A percentile compares a stretch with the other conserved stretches of the same genome.
Evolutionary conservation across 2,329 filamentous ascomycete species (phyloP).

Genomic region (Neophaeococcomyces mojaviensis): DNA sequence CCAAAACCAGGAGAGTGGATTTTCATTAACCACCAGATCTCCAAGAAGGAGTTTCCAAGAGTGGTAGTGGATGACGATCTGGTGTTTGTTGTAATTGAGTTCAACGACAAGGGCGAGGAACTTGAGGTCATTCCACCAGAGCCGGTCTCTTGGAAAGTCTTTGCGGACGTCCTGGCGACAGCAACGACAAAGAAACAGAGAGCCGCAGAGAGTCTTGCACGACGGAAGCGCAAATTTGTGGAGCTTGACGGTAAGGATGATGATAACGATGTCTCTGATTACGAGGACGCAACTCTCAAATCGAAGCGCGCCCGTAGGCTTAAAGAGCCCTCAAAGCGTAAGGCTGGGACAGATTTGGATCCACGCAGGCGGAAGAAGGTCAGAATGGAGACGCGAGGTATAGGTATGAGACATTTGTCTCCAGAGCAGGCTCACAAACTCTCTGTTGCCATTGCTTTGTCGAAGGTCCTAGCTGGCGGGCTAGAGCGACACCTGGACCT

Average conservation of each 20-base stretch:
- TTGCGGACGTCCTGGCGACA: conserved; percentile 6
- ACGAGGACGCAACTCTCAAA: not conserved
- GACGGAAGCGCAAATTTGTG: not conserved
- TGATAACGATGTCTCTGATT: conserved; percentile 1
- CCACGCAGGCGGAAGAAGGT: not conserved
- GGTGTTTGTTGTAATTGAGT: conserved; percentile 9
- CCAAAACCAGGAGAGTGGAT: conserved; percentile 7
- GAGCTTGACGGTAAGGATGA: conserved; percentile 3
- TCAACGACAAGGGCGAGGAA: conserved; percentile 9
- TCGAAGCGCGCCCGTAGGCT: conserved; percentile 3
- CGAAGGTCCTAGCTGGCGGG: conserved; percentile 40
- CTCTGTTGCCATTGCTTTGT: conserved; percentile 32
- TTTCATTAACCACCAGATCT: conserved; percentile 20
- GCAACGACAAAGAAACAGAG: conserved; percentile 7
- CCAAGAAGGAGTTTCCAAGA: conserved; percentile 9
- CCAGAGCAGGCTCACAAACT: conserved; percentile 9
- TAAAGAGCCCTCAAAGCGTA: conserved; percentile 10
- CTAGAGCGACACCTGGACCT: conserved; percentile 38
- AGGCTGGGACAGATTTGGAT: conserved; percentile 8
- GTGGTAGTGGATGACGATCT: conserved; percentile 3
- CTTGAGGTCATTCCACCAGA: conserved; percentile 12
- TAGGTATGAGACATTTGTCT: conserved; percentile 4
- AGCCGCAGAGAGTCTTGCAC: conserved; percentile 1
- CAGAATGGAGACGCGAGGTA: not conserved
- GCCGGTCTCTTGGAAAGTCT: conserved; percentile 13